Percentiles rank a stretch among this genome's conserved stretches.
Conservation (phyloP, 1,284 basidiomycete species). For the Apiotrichum sp. region DNA sequence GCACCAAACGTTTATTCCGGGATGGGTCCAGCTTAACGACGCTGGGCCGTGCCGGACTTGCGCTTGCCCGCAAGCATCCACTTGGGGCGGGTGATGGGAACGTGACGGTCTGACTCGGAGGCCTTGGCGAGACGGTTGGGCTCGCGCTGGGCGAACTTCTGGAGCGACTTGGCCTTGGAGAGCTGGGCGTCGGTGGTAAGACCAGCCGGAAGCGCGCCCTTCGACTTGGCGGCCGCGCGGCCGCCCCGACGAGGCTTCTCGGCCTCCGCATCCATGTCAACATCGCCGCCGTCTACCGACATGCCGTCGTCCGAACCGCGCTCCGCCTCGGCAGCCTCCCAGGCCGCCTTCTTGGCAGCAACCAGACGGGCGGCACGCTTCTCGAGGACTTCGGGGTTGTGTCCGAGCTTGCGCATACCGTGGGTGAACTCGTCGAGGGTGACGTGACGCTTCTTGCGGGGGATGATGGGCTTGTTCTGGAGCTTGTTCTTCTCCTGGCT, state of each 20-base stretch:
- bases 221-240: constrained; percentile 3
- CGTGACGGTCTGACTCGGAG: constrained; percentile 72
- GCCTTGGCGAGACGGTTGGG: constrained; percentile 83
- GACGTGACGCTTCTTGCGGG: constrained; percentile 77
- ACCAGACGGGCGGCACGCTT: constrained; percentile 76
- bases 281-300: constrained; percentile 7
- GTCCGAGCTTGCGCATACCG: constrained; percentile 75
- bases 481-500: constrained; percentile 82
- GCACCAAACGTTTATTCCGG: too few species aligned
- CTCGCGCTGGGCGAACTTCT: constrained; percentile 74
- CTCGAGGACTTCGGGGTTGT: constrained; percentile 81
- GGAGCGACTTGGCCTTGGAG: constrained; percentile 68
- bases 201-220: constrained; percentile 54
- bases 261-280: constrained; percentile 9
- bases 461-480: constrained; percentile 77
- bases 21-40: constrained; percentile 64
- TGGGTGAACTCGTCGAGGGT: constrained; percentile 80
- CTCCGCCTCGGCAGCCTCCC: constrained; percentile 43
- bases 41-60: constrained; percentile 76
- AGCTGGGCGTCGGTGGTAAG: constrained; percentile 74
- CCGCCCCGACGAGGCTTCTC: background rate
- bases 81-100: constrained; percentile 46
- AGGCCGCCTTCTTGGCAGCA: constrained; percentile 37
- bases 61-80: constrained; percentile 77
- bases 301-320: constrained; percentile 7